Conservation (phyloP, 805 yeast genomes). For the Hemisphaericaspora nanyangensis region DNA sequence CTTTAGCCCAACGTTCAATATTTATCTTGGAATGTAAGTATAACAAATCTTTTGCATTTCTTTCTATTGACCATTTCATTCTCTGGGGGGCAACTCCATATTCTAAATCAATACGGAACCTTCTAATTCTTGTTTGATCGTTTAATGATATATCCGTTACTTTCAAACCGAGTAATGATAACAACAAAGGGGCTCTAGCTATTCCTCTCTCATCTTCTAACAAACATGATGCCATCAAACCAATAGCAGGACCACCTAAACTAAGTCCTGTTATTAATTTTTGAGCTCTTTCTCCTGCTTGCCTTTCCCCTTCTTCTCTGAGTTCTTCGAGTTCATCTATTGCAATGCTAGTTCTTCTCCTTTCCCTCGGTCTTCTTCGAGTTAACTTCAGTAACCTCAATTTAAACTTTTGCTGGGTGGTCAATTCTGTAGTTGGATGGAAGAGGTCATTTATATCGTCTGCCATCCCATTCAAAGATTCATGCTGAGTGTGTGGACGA, state of each 20-base stretch:
- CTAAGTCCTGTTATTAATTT: slow-evolving; percentile 41
- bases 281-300: slow-evolving; percentile 35
- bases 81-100: slow-evolving; percentile 84
- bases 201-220: slow-evolving; percentile 72
- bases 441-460: slow-evolving; percentile 1
- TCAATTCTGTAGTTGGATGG: slow-evolving; percentile 10
- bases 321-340: slow-evolving; percentile 13
- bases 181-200: slow-evolving; percentile 76
- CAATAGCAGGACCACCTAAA: slow-evolving; percentile 70
- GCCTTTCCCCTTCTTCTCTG: slow-evolving; percentile 16
- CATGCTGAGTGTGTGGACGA: slow-evolving; percentile 6
- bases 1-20: slow-evolving; percentile 37
- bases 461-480: slow-evolving; percentile 3
- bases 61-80: slow-evolving; percentile 75
- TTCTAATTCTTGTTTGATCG: slow-evolving; percentile 36
- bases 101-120: slow-evolving; percentile 70
- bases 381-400: slow-evolving; percentile 20
- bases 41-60: slow-evolving; percentile 68
- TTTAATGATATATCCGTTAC: slow-evolving; percentile 49
- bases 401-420: slow-evolving; percentile 17
- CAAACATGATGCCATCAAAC: slow-evolving; percentile 71
- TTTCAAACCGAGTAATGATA: slow-evolving; percentile 67
- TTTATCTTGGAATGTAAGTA: slow-evolving; percentile 67
- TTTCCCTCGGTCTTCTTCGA: slow-evolving; percentile 20
- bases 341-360: slow-evolving; percentile 16